Base-by-base conservation (phyloP, 352 stramenopile species). In the Phytophthora chlamydospora region DNA sequence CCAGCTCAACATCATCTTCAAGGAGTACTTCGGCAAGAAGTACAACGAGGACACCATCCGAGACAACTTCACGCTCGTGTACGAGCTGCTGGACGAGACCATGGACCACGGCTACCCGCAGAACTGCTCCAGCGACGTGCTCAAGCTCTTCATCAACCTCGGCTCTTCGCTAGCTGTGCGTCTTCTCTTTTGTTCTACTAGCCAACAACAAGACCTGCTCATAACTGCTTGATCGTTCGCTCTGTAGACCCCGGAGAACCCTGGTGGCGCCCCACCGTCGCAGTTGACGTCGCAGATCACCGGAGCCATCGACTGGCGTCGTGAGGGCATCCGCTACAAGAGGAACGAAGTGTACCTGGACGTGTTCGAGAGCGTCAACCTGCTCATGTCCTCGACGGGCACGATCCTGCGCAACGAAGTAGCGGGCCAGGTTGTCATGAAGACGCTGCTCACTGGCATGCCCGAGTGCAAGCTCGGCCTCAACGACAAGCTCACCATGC, bases 71-170 rank as follows among this genome's bases (percentile, higher is more conserved):
- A 99, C 97, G 45, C 83, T 99, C 31, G 96, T 99, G 58, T 99
- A 99, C 61, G 97, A 99, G 82, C 86, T 99, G 29, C 93, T 99
- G 67, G 97, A 99, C 62, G 97, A 99, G 71, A 99, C 96, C 6
- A 99, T 99, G 94, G 97, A 99, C 79, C 98, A 98, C 88, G 97
- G 97, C 6, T 99, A 99, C 77, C 97, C 97, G 27, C 97, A 99
- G 83, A 99, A 98, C 76, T 98, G 95, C 73, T 94, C 95, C 19
- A 97, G 98, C 33, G 97, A 99, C 76, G 93, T 99, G 16, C 85
- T 99, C 66, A 98, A 98, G 68, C 86, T 98, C 57, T 99, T 99
- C 77, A 99, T 99, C 68, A 99, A 99, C 78, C 82, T 99, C 19
- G 97, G 96, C 6, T 87, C 75, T 8, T 77, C 89, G 31, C 73